phyloP scores from a whole-genome alignment of 208 protist species.

The Leishmania major region DNA sequence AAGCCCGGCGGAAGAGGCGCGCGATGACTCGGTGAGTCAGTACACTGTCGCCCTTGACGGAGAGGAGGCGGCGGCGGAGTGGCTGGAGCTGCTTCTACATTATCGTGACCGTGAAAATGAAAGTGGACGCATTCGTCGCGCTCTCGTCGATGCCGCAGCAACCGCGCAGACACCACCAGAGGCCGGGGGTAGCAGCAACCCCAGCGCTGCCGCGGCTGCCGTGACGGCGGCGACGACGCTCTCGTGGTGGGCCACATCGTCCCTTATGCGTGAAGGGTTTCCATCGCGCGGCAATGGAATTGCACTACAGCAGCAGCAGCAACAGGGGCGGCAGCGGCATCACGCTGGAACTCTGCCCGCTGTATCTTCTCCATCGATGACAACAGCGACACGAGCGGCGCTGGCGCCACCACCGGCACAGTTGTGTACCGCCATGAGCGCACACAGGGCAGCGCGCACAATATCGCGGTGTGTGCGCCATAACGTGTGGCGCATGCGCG shows the following conservation, averaged over 20 bases:
- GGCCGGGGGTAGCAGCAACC: background rate
- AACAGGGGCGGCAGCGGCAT: background rate
- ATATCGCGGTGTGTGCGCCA: constrained; percentile 15
- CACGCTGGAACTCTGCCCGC: background rate
- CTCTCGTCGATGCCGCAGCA: background rate
- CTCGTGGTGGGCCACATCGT: constrained; percentile 28
- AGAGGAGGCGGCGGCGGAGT: constrained; percentile 28
- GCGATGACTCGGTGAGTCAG: background rate
- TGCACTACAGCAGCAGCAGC: background rate
- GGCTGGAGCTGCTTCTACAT: constrained; percentile 38
- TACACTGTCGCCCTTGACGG: background rate
- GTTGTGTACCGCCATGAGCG: constrained; percentile 22
- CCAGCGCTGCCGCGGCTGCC: background rate
- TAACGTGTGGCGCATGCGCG: constrained; percentile 16
- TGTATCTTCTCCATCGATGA: background rate
- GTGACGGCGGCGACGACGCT: background rate
- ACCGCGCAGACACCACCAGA: background rate
- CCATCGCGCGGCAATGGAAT: background rate
- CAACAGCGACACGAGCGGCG: background rate
- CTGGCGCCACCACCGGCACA: constrained; percentile 6
- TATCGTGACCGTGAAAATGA: constrained; percentile 47
- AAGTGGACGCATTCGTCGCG: constrained; percentile 14
- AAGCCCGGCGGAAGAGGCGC: background rate
- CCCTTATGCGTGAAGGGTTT: constrained; percentile 15
- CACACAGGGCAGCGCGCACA: background rate